Evolutionary conservation across 2,329 filamentous ascomycete genomes (phyloP), one percentile per base, ranked within the genome.

Genomic region (Epichloe sibirici): DNA sequence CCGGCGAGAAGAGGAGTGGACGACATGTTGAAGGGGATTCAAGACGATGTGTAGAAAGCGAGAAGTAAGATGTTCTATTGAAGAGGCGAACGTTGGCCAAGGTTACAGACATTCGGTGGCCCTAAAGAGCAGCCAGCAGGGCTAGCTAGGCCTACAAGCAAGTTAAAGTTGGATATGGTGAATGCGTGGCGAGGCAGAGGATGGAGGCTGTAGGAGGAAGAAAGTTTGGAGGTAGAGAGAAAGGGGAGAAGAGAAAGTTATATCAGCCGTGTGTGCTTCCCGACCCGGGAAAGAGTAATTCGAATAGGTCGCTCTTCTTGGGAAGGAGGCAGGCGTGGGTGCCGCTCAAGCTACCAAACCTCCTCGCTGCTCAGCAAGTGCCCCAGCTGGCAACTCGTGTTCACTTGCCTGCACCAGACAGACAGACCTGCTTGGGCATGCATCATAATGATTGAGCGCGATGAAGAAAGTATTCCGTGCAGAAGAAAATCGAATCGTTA

Each of bases 1-100:
- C 57, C 52, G 48, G 59, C 59, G 40, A 70, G 68, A 38, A 70
- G 64, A 39, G 68, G 68, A 17, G 65, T 63, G 2, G 63, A 63
- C 37, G 66, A 66, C 66, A 69, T 68, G 35, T 34, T 52, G 55
- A 43, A 40, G 35, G 11, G 17, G 23, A 45, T 12, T 45, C 17
- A 25, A 17, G 6, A 47, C 12, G n/a, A 35, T 23, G 38, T 11
- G 28, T 9, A n/a, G 11, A 49, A 12, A 8, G 17, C 21, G 5
- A 31, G 11, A 43, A 48, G 8, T 17, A 13, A 9, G 38, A 4
- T 15, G 25, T 48, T 23, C 28, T 43, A n/a, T 48, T 40, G 17
- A 48, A 28, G 15, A 15, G 15, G 42, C 17, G 21, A 35, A 43
- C 3, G 23, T 31, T n/a, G 42, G 9, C 39, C 11, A 13, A 42